Conservation (phyloP, 2,329 filamentous ascomycete genomes). For the Colletotrichum theobromicola region DNA sequence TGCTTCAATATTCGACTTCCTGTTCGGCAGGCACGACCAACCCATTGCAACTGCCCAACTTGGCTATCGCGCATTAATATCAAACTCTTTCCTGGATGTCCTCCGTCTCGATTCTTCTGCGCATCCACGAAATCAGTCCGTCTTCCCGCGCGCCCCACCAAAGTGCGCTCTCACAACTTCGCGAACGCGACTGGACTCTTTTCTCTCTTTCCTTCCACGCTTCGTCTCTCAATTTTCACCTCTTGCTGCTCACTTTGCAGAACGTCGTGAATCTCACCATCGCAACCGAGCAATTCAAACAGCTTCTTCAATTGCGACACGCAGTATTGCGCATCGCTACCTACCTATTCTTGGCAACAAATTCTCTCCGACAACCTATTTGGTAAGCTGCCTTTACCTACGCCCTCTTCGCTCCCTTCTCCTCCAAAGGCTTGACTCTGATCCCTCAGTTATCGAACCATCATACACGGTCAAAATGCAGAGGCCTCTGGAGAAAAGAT, state of each 20-base stretch:
- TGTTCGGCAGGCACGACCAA: background rate
- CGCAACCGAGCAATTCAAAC: background rate
- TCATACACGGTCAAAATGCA: background rate
- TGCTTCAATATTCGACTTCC: background rate
- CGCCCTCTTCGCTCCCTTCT: background rate
- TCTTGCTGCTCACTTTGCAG: background rate
- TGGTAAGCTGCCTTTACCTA: background rate
- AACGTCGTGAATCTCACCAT: background rate
- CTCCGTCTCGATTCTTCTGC: background rate
- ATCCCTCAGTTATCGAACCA: background rate
- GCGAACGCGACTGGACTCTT: background rate
- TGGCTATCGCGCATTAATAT: background rate
- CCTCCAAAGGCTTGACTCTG: background rate
- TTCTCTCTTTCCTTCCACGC: background rate
- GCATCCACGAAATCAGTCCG: background rate
- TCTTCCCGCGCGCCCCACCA: background rate
- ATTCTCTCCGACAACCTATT: background rate
- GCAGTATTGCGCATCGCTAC: too few species aligned
- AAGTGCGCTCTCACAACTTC: background rate
- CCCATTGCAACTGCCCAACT: background rate
- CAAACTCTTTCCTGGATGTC: background rate
- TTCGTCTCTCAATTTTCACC: fast-evolving
- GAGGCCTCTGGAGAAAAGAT: background rate
- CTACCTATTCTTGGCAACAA: too few species aligned
- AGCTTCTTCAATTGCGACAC: too few species aligned